Evolutionary conservation across 768 basidiomycete species (phyloP).

Genomic region (Tricholoma hemisulphureum): DNA sequence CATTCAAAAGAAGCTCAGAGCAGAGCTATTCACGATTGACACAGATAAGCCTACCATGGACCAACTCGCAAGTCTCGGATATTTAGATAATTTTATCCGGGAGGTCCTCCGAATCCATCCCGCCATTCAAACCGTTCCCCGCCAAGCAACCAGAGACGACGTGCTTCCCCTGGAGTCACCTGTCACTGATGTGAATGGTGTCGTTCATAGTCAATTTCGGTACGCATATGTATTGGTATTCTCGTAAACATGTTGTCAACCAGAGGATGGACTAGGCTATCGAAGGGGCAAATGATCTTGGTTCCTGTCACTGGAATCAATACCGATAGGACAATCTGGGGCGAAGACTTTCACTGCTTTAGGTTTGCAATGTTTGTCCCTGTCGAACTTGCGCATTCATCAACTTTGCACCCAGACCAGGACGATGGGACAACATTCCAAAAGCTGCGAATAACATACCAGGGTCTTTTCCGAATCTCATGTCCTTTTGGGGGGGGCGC

Average conservation of each 20-base stretch:
- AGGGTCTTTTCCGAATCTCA: conserved; percentile 56
- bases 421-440: conserved; percentile 56
- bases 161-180: conserved; percentile 48
- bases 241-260: too few relatives aligned
- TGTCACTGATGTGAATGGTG: conserved; percentile 43
- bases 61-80: conserved; percentile 59
- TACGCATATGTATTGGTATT: too few relatives aligned
- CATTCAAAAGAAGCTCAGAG: conserved; percentile 54
- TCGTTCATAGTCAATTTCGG: too few relatives aligned
- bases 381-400: conserved; percentile 5
- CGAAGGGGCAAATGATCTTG: background rate
- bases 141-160: conserved; percentile 51
- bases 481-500: conserved; percentile 65
- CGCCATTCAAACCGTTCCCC: conserved; percentile 43
- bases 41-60: conserved; percentile 69
- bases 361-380: too few relatives aligned
- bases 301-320: conserved; percentile 47
- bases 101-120: conserved; percentile 58
- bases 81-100: conserved; percentile 64
- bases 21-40: conserved; percentile 49
- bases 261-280: too few relatives aligned
- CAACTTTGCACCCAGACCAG: conserved; percentile 46
- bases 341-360: conserved; percentile 62
- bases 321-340: conserved; percentile 54
- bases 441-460: conserved; percentile 47